Conservation (phyloP, 2,329 filamentous ascomycete genomes). For the Hypocreales sp. region DNA sequence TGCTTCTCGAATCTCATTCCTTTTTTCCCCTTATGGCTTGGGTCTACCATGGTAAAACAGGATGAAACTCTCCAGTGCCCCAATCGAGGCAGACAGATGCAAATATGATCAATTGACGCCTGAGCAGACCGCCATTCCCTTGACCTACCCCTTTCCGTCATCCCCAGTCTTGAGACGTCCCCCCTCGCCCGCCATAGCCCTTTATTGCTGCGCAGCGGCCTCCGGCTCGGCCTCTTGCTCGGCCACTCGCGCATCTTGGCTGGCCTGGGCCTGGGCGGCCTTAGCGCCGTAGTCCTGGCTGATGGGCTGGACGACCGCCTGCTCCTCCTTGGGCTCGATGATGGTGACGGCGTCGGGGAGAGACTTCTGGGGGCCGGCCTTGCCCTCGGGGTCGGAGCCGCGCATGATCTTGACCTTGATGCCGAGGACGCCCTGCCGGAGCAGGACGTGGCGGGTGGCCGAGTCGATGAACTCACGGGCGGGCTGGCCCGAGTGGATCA, state of each 20-base stretch:
- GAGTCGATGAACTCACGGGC: conserved; percentile 99
- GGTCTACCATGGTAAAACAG: conserved; percentile 21
- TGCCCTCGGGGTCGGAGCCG: conserved; percentile 97
- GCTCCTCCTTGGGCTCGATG: conserved; percentile 99
- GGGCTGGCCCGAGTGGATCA: conserved; percentile 99
- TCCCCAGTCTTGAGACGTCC: conserved; percentile 7
- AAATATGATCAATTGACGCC: conserved; percentile 26
- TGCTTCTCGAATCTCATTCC: conserved; percentile 18
- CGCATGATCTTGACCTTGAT: conserved; percentile 99
- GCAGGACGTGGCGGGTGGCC: conserved; percentile 97
- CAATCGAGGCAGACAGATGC: conserved; percentile 22
- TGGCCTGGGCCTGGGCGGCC: conserved; percentile 53
- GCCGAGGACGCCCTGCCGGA: conserved; percentile 98
- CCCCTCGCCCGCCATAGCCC: conserved; percentile 2
- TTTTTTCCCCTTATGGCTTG: conserved; percentile 20
- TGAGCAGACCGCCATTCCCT: conserved; percentile 20
- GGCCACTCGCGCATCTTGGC: conserved; percentile 42
- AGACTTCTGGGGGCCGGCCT: conserved; percentile 92
- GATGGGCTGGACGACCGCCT: conserved; percentile 83
- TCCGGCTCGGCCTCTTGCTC: conserved; percentile 42
- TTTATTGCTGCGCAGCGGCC: conserved; percentile 23
- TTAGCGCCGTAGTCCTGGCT: conserved; percentile 99
- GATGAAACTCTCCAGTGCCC: conserved; percentile 22
- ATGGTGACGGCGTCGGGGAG: conserved; percentile 98
- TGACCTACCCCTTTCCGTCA: conserved; percentile 5